Conservation (phyloP, 2,329 filamentous ascomycete species). For the Aspergillus thermomutatus region DNA sequence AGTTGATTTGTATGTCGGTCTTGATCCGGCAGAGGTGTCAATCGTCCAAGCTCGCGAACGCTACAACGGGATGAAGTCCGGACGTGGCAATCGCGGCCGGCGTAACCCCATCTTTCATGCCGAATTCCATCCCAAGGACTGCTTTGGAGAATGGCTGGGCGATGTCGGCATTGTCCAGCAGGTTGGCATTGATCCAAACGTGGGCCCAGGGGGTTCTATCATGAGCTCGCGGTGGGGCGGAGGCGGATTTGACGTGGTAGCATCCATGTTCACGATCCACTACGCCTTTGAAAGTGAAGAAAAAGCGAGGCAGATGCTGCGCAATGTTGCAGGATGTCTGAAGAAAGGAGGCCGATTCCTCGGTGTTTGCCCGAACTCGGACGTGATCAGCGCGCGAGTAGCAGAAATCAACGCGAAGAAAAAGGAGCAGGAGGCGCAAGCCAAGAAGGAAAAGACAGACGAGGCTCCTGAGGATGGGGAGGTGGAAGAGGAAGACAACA, state of each 20-base stretch:
- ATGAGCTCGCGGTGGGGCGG: constrained; percentile 64
- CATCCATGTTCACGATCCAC: constrained; percentile 99
- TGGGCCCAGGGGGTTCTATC: constrained; percentile 53
- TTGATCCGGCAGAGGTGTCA: constrained; percentile 88
- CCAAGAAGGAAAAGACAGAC: constrained; percentile 34
- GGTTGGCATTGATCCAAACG: constrained; percentile 79
- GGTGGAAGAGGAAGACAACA: constrained; percentile 60
- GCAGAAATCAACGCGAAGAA: constrained; percentile 65
- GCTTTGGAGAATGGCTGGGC: constrained; percentile 79
- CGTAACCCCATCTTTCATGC: constrained; percentile 69
- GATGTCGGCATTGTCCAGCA: constrained; percentile 77
- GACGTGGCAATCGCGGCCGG: constrained; percentile 52
- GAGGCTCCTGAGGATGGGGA: constrained; percentile 44
- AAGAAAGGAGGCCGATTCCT: constrained; percentile 95
- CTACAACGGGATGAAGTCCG: constrained; percentile 68
- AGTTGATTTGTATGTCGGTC: constrained; percentile 88
- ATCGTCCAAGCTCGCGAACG: constrained; percentile 87
- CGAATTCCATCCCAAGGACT: constrained; percentile 87
- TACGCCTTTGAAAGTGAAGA: constrained; percentile 94
- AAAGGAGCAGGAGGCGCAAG: constrained; percentile 43
- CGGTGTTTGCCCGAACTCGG: constrained; percentile 94
- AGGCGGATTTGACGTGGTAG: constrained; percentile 91
- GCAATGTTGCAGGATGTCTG: constrained; percentile 83
- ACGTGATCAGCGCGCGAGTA: constrained; percentile 79
- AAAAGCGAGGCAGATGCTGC: constrained; percentile 86